phyloP scores from a whole-genome alignment of 768 basidiomycete species.

The Dioszegia hungarica region DNA sequence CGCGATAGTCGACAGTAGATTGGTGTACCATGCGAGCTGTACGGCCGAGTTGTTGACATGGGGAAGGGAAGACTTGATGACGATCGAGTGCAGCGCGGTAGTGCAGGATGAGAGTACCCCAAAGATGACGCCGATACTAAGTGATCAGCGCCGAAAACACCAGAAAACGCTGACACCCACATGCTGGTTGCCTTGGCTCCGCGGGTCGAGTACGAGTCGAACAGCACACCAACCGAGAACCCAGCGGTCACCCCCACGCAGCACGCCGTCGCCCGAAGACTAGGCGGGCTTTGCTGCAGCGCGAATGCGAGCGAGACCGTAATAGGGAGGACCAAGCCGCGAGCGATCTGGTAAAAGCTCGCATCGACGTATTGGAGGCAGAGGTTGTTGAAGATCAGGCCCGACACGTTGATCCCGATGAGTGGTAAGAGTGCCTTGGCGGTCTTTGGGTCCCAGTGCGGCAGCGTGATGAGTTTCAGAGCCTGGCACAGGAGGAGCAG shows the following conservation, averaged over 20 bases:
- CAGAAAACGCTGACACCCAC: not conserved
- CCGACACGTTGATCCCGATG: constrained; percentile 65
- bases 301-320: constrained; percentile 12
- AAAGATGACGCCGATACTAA: constrained; percentile 11
- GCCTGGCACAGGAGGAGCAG: constrained; percentile 5
- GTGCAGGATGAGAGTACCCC: constrained; percentile 16
- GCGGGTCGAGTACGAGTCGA: constrained; percentile 4
- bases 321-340: constrained; percentile 14
- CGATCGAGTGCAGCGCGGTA: constrained; percentile 11
- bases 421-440: constrained; percentile 42
- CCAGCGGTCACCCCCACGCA: constrained; percentile 5
- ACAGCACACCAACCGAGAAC: constrained; percentile 7
- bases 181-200: not conserved
- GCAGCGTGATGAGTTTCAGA: not conserved
- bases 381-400: constrained; percentile 71
- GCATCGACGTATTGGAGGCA: constrained; percentile 74
- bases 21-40: constrained; percentile 14
- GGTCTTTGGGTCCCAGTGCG: not conserved
- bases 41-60: constrained; percentile 13
- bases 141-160: not conserved
- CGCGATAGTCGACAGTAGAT: constrained; percentile 2
- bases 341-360: constrained; percentile 58
- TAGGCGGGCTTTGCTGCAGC: constrained; percentile 8
- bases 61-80: constrained; percentile 13
- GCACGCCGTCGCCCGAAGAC: constrained; percentile 1